Conservation (phyloP, 208 protist species). For the Kentomonas sorsogonicus region DNA sequence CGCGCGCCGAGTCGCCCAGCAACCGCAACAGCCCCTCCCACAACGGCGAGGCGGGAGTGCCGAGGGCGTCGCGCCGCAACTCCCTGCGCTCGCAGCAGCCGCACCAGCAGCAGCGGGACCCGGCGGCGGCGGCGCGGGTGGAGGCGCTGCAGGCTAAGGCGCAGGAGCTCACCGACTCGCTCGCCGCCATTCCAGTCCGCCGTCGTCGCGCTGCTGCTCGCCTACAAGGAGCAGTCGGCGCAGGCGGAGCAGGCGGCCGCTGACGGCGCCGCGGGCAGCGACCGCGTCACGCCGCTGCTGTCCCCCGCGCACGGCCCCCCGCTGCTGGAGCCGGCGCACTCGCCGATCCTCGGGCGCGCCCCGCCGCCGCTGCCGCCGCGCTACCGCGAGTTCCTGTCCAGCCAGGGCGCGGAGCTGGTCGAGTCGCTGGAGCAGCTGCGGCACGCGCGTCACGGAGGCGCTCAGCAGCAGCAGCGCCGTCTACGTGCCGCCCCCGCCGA, state of each 20-base stretch:
- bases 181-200: conserved; percentile 29
- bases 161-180: conserved; percentile 22
- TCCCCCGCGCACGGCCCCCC: background rate
- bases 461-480: conserved; percentile 15
- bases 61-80: too few relatives aligned
- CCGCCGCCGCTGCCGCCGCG: background rate
- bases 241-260: conserved; percentile 17
- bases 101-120: conserved; percentile 3
- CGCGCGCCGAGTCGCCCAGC: background rate
- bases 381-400: conserved; percentile 20
- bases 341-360: background rate
- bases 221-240: conserved; percentile 26
- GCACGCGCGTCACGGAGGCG: conserved; percentile 7
- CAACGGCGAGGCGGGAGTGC: too few relatives aligned
- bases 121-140: background rate
- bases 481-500: conserved; percentile 4
- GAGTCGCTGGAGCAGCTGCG: conserved; percentile 22
- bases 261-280: background rate
- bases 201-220: conserved; percentile 33
- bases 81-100: background rate
- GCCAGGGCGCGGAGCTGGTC: conserved; percentile 23
- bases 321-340: background rate
- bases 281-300: background rate
- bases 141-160: conserved; percentile 17
- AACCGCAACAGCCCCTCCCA: background rate